These are phyloP conservation scores for Crotalaria pallida DNA, from an alignment of 306 rosid genomes.

Conservation along the genomic window DNA sequence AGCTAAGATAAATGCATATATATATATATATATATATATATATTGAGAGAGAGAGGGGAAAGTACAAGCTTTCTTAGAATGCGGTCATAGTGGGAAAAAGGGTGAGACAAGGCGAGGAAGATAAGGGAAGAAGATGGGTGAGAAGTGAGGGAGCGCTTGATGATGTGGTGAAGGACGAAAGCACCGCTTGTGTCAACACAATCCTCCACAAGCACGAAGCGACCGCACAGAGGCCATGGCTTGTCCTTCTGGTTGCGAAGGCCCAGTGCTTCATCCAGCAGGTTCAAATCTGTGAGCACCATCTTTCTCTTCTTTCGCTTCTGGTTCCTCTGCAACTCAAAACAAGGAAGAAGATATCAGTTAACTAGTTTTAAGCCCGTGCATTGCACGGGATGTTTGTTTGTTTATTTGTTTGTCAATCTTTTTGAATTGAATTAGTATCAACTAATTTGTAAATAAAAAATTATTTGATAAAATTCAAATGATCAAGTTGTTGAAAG, in stretches of 20 bases:
- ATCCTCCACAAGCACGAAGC: conserved; percentile 63
- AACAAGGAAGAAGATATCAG: not conserved
- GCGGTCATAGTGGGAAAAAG: conserved; percentile 79
- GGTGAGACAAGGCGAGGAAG: conserved; percentile 70
- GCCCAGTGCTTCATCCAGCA: conserved; percentile 70
- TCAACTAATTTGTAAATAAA: too few species aligned
- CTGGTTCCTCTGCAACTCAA: not conserved
- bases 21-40: too few species aligned
- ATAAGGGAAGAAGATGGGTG: conserved; percentile 47
- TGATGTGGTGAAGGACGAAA: conserved; percentile 80
- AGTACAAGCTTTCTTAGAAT: conserved; percentile 70
- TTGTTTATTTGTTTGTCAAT: too few species aligned
- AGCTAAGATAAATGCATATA: not conserved
- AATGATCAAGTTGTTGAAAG: too few species aligned
- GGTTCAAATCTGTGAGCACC: conserved; percentile 39
- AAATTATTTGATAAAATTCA: too few species aligned
- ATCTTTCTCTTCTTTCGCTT: conserved; percentile 10
- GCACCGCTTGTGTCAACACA: conserved; percentile 75
- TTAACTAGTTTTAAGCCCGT: too few species aligned
- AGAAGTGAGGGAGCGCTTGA: conserved; percentile 58
- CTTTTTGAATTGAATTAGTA: too few species aligned
- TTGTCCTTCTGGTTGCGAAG: conserved; percentile 10
- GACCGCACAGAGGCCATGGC: conserved; percentile 39
- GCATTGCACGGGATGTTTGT: too few species aligned
- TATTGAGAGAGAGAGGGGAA: not conserved